These are phyloP conservation scores for Fusarium drepaniforme DNA, from an alignment of 2,329 filamentous ascomycete genomes.

Conservation along the genomic window DNA sequence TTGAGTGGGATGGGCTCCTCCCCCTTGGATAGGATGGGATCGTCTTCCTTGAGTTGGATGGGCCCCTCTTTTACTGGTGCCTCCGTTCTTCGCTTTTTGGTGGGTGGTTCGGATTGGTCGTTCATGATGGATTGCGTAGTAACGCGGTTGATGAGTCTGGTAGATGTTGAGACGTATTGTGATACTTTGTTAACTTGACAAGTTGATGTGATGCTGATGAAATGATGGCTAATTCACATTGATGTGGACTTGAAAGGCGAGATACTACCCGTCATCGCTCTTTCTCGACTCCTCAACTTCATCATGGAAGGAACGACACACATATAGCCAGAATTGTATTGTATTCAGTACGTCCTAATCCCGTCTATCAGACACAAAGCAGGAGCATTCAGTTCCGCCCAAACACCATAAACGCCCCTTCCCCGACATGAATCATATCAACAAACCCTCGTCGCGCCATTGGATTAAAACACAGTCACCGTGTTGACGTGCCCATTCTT, in stretches of 20 bases:
- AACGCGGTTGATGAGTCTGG: background rate
- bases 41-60: no score
- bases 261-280: background rate
- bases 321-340: background rate
- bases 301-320: background rate
- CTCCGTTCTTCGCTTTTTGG: background rate
- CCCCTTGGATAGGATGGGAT: background rate
- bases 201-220: background rate
- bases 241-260: background rate
- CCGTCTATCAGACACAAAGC: conserved; percentile 7
- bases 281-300: background rate
- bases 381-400: conserved; percentile 2
- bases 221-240: background rate
- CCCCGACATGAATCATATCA: background rate
- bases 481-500: conserved; percentile 92
- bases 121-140: background rate
- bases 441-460: background rate
- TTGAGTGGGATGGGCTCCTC: background rate
- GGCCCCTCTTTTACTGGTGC: background rate
- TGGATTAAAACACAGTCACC: conserved; percentile 81
- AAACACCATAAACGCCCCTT: conserved; percentile 33
- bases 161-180: background rate
- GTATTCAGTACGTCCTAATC: background rate
- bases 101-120: background rate
- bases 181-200: background rate